Conservation (phyloP, 768 basidiomycete genomes). For the Suillus weaverae region DNA sequence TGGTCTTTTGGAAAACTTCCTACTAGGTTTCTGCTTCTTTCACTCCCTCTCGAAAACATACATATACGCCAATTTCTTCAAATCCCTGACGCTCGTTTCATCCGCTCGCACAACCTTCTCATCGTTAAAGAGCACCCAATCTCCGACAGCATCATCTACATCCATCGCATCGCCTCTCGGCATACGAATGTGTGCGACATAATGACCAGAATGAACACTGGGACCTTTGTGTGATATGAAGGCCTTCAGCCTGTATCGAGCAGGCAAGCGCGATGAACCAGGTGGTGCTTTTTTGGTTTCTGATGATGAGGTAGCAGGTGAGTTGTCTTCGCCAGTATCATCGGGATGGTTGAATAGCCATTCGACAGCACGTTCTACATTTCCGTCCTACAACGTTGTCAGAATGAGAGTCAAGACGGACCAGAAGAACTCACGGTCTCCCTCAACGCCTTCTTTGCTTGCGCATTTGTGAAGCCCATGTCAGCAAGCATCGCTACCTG, state of each 20-base stretch:
- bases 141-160: constrained; percentile 36
- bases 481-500: constrained; percentile 75
- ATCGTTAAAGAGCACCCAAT: constrained; percentile 93
- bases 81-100: constrained; percentile 70
- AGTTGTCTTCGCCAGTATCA: constrained; percentile 66
- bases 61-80: constrained; percentile 88
- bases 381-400: constrained; percentile 51
- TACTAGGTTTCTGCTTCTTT: not conserved
- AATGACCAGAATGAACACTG: constrained; percentile 92
- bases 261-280: constrained; percentile 68
- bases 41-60: constrained; percentile 76
- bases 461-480: constrained; percentile 88
- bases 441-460: constrained; percentile 82
- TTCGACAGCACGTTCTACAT: constrained; percentile 86
- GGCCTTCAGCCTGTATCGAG: constrained; percentile 78
- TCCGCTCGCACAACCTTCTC: constrained; percentile 95
- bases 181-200: constrained; percentile 75
- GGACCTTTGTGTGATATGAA: constrained; percentile 98
- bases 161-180: constrained; percentile 28
- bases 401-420: not conserved
- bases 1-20: not conserved
- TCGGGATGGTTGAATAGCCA: constrained; percentile 96
- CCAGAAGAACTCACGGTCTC: constrained; percentile 65
- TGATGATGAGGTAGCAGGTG: constrained; percentile 23
- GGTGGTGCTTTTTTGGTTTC: constrained; percentile 31